Evolutionary conservation across 371 early-diverging fungal species (phyloP).

Genomic region (Saksenaea vasiformis): DNA sequence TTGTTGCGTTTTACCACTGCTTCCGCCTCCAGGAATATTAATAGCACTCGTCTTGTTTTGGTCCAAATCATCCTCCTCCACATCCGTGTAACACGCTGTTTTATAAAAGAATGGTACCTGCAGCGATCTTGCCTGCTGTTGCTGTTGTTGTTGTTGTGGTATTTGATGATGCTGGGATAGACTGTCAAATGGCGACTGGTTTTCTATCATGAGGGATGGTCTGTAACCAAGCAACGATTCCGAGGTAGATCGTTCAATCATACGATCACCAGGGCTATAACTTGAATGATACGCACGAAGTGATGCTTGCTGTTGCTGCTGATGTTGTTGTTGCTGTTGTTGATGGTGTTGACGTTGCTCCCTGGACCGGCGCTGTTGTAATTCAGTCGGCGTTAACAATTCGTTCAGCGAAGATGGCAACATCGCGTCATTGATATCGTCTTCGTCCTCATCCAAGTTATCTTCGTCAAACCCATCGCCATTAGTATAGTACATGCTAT

Average conservation of each 20-base stretch:
- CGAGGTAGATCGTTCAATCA: slow-evolving; percentile 18
- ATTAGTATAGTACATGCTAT: slow-evolving; percentile 13
- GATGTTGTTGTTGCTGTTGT: slow-evolving; percentile 14
- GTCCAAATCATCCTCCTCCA: slow-evolving; percentile 9
- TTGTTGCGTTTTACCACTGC: slow-evolving; percentile 1
- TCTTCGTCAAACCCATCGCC: slow-evolving; percentile 14
- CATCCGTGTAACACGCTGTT: neutral
- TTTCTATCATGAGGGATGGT: slow-evolving; percentile 6
- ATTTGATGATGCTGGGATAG: slow-evolving; percentile 1
- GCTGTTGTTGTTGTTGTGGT: slow-evolving; percentile 8
- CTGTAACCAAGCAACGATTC: slow-evolving; percentile 13
- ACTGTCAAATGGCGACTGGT: slow-evolving; percentile 13
- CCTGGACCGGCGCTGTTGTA: slow-evolving; percentile 38
- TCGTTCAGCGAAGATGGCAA: slow-evolving; percentile 57
- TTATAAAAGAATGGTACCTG: neutral
- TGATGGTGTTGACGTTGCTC: slow-evolving; percentile 23
- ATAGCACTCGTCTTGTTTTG: slow-evolving; percentile 12
- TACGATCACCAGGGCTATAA: slow-evolving; percentile 9
- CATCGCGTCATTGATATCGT: slow-evolving; percentile 46
- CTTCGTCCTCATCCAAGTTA: slow-evolving; percentile 13
- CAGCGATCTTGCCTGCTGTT: neutral
- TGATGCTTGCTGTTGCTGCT: slow-evolving; percentile 9
- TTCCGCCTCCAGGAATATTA: slow-evolving; percentile 23
- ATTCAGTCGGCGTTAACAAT: slow-evolving; percentile 51
- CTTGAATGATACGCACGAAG: slow-evolving; percentile 2